Evolutionary conservation across 2,329 filamentous ascomycete species (phyloP), one percentile per base, ranked within the genome.

Genomic region (Pseudogymnoascus sp.): DNA sequence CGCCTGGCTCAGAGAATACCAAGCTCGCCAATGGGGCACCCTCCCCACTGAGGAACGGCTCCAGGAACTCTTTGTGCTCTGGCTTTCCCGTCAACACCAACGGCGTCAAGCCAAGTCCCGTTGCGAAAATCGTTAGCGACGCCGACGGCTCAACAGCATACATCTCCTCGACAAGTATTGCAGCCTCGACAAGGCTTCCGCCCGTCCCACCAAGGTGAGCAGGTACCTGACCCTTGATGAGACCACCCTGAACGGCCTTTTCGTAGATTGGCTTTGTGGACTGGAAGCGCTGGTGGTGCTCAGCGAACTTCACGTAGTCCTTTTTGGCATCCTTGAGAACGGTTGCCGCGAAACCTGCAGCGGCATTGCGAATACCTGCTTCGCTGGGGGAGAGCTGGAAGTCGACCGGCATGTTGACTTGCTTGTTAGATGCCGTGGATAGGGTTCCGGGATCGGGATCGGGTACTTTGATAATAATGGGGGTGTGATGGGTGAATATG

Each of bases 91-190:
- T 76, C 35, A 84, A 67, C 60, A 80, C 76, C 35, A 85, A 69
- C 1, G 82, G 81, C 1, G 77, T 80, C 33, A 85, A 68, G 0
- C 82, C 82, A 2, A 85, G 70, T 0, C 79, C 81, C 0, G 80
- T 84, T 0, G 75, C 80, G 40, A 83, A 76, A 14, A 84, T 77
- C 0, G 80, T 83, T 16, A 84, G 67, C 0, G 79, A 75, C 0
- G 78, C 75, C 14, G 77, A 78, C 0, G 79, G 77, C 65, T 85
- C 82, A 37, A 80, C 77, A 1, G 78, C 73, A 66, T 81, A 84
- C 64, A 81, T 75, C 65, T 84, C 81, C 66, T 84, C 82, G 0
- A 83, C 77, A 12, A 82, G 66, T 41, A 84, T 76, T 0, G 79
- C 77, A 0, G 79, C 76, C 61, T 84, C 80, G 6, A 82, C 63